Evolutionary conservation across 805 yeast species (phyloP), one percentile per base, ranked within the genome.

Genomic region (Kodamaea lidongshanica): DNA sequence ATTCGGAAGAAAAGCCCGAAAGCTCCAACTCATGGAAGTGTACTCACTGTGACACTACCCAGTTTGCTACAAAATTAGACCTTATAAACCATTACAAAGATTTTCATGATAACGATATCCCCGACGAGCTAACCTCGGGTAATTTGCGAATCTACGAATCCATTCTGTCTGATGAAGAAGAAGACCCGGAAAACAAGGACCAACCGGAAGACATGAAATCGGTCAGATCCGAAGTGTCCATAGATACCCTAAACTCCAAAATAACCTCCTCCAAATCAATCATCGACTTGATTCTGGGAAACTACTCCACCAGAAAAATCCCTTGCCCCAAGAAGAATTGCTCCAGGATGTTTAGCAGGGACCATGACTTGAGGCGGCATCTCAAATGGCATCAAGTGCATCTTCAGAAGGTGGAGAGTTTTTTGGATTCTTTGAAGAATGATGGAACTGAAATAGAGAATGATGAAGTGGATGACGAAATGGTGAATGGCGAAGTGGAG

Each of bases 21-120:
- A 67, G 63, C 8, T 56, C 67, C n/a, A 74, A 68, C 39, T 55
- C 74, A 22, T 83, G 94, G 89, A 70, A 69, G 34, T 85, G 95
- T 55, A 50, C 54, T 2, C 59, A 61, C 30, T 79, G 88, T 52
- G 50, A 57, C 6, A 42, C 48, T 22, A 57, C 58, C 1, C 58
- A 66, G 17, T 80, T 74, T 44, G 65, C 67, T 4, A 75, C 73
- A 39, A 79, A 79, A 35, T 64, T 63, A 8, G 79, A 72, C 25
- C 57, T 82, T 16, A 44, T 73, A 0, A 52, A 53, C 1, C 95
- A 85, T 53, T 75, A 74, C 47, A 54, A 62, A 25, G 40, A 46
- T n/a, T 54, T 48, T n/a, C 79, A 72, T 33, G 74, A 58, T 39
- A 54, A 55, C 1, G 54, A 58, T 28, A 37, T 58, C 3, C 66